Conservation (phyloP, 1,139 yeast genomes). For the Casaregolazyma suthepensis region DNA sequence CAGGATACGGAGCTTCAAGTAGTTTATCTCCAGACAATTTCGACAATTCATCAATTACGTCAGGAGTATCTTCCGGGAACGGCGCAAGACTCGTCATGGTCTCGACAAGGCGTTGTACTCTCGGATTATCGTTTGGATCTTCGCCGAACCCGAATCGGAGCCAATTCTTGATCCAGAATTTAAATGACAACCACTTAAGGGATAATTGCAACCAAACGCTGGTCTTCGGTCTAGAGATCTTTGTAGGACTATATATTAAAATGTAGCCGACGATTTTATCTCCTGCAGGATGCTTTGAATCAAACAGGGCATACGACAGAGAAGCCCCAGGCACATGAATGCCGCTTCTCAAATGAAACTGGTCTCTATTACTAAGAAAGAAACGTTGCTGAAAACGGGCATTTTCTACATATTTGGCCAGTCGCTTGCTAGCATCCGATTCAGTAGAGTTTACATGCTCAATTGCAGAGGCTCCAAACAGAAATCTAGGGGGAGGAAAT, state of each 20-base stretch:
- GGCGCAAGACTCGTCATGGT: not conserved
- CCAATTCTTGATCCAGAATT: not conserved
- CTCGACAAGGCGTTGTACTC: not conserved
- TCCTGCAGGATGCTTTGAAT: slow-evolving; percentile 5
- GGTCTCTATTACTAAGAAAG: not conserved
- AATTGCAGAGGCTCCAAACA: not conserved
- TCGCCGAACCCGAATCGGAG: not conserved
- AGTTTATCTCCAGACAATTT: not conserved
- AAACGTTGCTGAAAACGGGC: not conserved
- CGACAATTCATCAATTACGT: slow-evolving; percentile 2
- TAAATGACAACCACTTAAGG: not conserved
- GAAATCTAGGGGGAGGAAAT: not conserved
- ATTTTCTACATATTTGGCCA: not conserved
- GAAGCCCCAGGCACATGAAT: not conserved
- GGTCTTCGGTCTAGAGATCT: not conserved
- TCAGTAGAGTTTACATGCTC: not conserved
- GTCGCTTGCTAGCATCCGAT: not conserved
- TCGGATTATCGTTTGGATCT: not conserved
- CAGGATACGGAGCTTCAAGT: slow-evolving; percentile 1
- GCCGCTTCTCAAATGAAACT: not conserved
- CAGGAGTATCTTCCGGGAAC: slow-evolving; percentile 1
- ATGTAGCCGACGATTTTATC: not conserved
- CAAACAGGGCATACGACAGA: not conserved
- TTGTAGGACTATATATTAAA: not conserved
- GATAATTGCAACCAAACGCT: not conserved